Conservation (phyloP, 768 basidiomycete species). For the Pulveroboletus sp. region DNA sequence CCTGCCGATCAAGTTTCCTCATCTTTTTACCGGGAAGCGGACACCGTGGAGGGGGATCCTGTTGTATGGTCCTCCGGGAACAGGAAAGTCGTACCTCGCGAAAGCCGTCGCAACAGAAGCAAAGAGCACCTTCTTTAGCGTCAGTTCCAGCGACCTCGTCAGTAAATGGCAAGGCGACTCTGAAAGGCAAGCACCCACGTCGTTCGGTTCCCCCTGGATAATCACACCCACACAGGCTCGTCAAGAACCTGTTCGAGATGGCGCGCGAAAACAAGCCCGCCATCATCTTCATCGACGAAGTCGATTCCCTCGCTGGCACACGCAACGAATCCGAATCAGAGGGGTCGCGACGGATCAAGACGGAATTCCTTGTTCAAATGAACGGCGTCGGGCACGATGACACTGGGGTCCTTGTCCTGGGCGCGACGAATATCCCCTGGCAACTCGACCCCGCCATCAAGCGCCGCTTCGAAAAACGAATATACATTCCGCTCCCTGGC, state of each 20-base stretch:
- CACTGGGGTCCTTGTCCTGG: constrained; percentile 92
- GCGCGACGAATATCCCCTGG: constrained; percentile 99
- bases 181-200: constrained; percentile 65
- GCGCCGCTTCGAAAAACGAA: constrained; percentile 96
- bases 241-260: constrained; percentile 94
- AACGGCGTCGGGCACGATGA: constrained; percentile 98
- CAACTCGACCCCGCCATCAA: constrained; percentile 97
- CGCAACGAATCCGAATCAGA: constrained; percentile 97
- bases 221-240: constrained; percentile 53
- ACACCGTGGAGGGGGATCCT: constrained; percentile 97
- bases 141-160: constrained; percentile 92
- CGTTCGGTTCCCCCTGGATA: neutral
- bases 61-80: constrained; percentile 96
- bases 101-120: constrained; percentile 99
- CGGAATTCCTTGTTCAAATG: constrained; percentile 98
- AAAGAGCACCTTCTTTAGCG: constrained; percentile 98
- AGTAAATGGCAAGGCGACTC: constrained; percentile 99
- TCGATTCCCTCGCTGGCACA: constrained; percentile 93
- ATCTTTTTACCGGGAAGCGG: constrained; percentile 96
- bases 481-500: constrained; percentile 96
- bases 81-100: constrained; percentile 94
- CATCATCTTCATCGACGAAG: constrained; percentile 99
- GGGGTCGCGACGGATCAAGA: constrained; percentile 95
- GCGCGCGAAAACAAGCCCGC: constrained; percentile 95
- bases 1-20: constrained; percentile 98